Conservation (phyloP, 805 yeast genomes). For the Scheffersomyces ergatensis region DNA sequence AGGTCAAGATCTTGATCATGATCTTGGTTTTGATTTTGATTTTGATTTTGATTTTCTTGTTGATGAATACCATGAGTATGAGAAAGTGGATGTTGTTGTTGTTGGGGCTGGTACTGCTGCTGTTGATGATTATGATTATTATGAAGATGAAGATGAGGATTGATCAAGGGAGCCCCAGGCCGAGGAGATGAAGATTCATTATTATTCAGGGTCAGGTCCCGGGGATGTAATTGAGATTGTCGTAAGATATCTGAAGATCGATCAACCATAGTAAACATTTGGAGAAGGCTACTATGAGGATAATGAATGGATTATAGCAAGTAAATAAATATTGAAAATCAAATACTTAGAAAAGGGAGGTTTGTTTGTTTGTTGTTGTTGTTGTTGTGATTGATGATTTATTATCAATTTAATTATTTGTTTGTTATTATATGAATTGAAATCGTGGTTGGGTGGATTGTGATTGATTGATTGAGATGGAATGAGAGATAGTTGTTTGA, state of each 20-base stretch:
- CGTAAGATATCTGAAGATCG: neutral
- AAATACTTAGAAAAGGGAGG: no score
- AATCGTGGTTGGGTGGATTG: no score
- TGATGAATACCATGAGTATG: neutral
- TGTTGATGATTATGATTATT: neutral
- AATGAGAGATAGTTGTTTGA: no score
- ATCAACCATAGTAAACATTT: constrained; percentile 1
- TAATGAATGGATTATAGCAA: no score
- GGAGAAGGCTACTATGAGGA: no score
- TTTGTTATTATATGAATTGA: no score
- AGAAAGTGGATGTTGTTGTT: neutral
- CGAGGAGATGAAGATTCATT: neutral
- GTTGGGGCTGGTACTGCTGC: neutral
- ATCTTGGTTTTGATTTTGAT: neutral
- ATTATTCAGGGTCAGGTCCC: no score
- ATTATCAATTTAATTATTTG: no score
- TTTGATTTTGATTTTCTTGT: neutral
- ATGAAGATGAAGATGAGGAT: neutral
- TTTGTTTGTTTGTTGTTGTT: no score
- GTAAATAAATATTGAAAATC: no score
- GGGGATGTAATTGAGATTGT: neutral
- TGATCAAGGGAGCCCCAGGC: neutral
- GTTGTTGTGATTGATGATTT: no score
- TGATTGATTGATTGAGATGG: no score
- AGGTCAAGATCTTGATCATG: neutral